These are phyloP conservation scores for Aureobasidium mangrovei DNA, from an alignment of 2,329 filamentous ascomycete species.

Conservation along the genomic window DNA sequence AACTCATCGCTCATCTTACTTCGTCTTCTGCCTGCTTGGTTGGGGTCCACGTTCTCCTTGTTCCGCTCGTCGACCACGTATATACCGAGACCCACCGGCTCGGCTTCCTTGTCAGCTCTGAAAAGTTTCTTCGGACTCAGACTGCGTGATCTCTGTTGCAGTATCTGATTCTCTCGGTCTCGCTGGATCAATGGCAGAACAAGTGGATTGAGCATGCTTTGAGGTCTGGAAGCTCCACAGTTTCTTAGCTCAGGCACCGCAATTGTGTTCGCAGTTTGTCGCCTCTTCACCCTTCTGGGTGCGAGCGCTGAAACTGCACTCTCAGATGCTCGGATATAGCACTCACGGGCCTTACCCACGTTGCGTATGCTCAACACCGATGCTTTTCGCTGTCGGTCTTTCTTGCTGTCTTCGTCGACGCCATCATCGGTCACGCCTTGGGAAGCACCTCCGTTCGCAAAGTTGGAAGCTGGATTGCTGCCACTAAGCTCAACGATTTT, in stretches of 20 bases:
- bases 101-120: neutral
- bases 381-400: neutral
- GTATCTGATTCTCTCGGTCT: neutral
- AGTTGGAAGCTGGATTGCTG: no score
- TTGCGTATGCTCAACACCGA: neutral
- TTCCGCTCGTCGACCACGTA: neutral
- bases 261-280: neutral
- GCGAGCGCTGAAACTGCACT: neutral
- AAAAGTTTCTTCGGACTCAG: slow-evolving; percentile 3
- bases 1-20: neutral
- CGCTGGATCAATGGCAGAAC: neutral
- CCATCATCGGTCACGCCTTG: no score
- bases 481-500: no score
- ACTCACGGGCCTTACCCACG: slow-evolving; percentile 9
- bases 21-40: neutral
- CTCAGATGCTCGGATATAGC: neutral
- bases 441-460: no score
- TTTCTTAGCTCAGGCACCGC: neutral
- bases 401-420: no score
- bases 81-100: neutral
- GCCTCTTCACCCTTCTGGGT: neutral
- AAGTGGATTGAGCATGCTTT: neutral
- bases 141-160: neutral
- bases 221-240: neutral
- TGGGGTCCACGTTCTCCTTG: slow-evolving; percentile 14